Percentiles rank a stretch among this genome's conserved stretches.
phyloP scores from a whole-genome alignment of 164 flowering plant species.

The Kingdonia uniflora region DNA sequence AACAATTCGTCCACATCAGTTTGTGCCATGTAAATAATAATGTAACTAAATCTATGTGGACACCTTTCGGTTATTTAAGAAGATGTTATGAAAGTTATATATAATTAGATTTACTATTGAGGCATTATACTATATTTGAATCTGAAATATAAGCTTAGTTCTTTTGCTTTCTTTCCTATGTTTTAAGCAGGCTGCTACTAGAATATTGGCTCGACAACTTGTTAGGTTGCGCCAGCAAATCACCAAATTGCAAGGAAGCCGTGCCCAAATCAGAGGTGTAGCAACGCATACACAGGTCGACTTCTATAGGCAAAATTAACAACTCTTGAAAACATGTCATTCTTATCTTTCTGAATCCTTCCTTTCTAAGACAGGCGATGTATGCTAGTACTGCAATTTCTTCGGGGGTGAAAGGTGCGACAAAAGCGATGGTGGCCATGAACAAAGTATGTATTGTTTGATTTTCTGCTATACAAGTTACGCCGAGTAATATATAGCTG shows the following conservation, averaged over 20 bases:
- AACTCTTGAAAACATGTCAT: slow-evolving; percentile 1
- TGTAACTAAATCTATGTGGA: no score
- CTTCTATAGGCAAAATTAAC: not conserved
- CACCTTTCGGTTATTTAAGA: no score
- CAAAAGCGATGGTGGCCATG: slow-evolving; percentile 84
- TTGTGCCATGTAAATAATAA: no score
- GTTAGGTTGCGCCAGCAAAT: slow-evolving; percentile 87
- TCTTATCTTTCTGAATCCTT: not conserved
- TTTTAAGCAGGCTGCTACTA: slow-evolving; percentile 68
- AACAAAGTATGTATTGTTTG: slow-evolving; percentile 59
- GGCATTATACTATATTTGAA: no score
- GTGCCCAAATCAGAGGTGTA: slow-evolving; percentile 92
- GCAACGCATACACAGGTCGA: slow-evolving; percentile 88
- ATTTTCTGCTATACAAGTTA: no score
- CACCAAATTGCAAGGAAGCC: slow-evolving; percentile 77
- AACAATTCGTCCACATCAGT: no score
- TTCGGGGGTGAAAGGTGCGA: slow-evolving; percentile 85
- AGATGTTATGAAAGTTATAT: no score
- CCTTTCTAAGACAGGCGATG: slow-evolving; percentile 50
- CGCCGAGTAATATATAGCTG: no score
- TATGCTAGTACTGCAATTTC: slow-evolving; percentile 82
- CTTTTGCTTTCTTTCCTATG: not conserved
- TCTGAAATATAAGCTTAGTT: no score
- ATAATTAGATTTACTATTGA: no score
- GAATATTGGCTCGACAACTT: slow-evolving; percentile 85